Percentiles rank a stretch among this genome's conserved stretches.
These are phyloP conservation scores for Endotrypanum monterogeii DNA, from an alignment of 208 protist species.

Conservation along the genomic window DNA sequence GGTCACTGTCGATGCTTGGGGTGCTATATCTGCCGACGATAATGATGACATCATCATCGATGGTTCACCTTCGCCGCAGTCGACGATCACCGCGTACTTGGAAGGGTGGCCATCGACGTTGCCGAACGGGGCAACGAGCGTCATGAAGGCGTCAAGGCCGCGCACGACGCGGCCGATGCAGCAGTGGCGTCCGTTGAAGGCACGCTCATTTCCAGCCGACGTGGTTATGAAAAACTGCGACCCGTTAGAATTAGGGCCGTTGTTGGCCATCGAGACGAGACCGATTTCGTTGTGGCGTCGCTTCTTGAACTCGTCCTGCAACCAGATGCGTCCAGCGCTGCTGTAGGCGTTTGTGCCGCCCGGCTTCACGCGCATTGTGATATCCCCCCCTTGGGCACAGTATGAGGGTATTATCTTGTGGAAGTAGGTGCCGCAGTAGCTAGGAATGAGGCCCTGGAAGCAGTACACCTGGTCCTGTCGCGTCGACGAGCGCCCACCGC, in stretches of 20 bases:
- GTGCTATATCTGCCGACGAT: background rate
- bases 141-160: slow-evolving; percentile 62
- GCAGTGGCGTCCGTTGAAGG: slow-evolving; percentile 68
- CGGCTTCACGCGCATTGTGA: slow-evolving; percentile 91
- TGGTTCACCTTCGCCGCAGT: slow-evolving; percentile 63
- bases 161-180: slow-evolving; percentile 66
- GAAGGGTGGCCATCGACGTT: slow-evolving; percentile 68
- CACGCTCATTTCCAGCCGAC: slow-evolving; percentile 46
- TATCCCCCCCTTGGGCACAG: slow-evolving; percentile 95
- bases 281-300: slow-evolving; percentile 86
- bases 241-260: slow-evolving; percentile 92
- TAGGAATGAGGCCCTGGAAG: slow-evolving; percentile 63
- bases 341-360: slow-evolving; percentile 84
- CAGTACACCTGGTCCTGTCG: slow-evolving; percentile 55
- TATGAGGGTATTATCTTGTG: slow-evolving; percentile 92
- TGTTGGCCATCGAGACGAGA: slow-evolving; percentile 92
- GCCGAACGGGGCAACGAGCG: slow-evolving; percentile 62
- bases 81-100: slow-evolving; percentile 71
- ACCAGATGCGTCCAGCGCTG: slow-evolving; percentile 83
- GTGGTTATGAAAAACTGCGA: slow-evolving; percentile 95
- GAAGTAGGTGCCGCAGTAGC: slow-evolving; percentile 90
- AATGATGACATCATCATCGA: slow-evolving; percentile 13
- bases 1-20: slow-evolving; percentile 2
- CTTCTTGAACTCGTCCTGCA: slow-evolving; percentile 94
- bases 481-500: slow-evolving; percentile 40